A percentile compares a stretch with the other conserved stretches of the same genome.
These are phyloP conservation scores for Aspergillus biplanus DNA, from an alignment of 495 filamentous ascomycete species.

Conservation along the genomic window DNA sequence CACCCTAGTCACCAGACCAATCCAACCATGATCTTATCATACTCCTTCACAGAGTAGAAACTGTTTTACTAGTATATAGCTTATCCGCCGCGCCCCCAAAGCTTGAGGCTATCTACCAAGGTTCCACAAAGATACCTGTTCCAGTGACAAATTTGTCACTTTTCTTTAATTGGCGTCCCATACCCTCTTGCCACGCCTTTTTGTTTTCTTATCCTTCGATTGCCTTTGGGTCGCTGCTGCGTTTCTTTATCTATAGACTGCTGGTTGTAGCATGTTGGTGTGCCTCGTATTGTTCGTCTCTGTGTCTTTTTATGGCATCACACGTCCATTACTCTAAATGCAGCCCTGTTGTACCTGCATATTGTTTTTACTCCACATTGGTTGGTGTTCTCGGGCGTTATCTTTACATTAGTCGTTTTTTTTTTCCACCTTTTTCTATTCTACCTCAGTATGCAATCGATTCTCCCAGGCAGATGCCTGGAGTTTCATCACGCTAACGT, in stretches of 20 bases:
- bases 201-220: constrained; percentile 11
- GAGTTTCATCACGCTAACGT: neutral
- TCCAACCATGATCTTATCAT: neutral
- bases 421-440: neutral
- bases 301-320: constrained; percentile 2
- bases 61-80: constrained; percentile 1
- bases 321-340: neutral
- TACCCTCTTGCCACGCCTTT: constrained; percentile 21
- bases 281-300: constrained; percentile 2
- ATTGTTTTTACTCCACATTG: constrained; percentile 10
- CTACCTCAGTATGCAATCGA: neutral
- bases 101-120: neutral
- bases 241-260: constrained; percentile 21
- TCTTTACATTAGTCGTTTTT: constrained; percentile 1
- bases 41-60: neutral
- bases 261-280: constrained; percentile 24
- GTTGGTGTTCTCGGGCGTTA: constrained; percentile 15
- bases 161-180: constrained; percentile 25
- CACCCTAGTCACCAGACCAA: constrained; percentile 32
- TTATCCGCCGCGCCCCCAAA: neutral
- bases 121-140: constrained; percentile 15
- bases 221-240: neutral
- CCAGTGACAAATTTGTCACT: constrained; percentile 16
- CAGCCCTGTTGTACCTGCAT: constrained; percentile 9
- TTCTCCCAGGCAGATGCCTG: neutral